Base-by-base conservation (phyloP, 2,329 filamentous ascomycete species). In the Diplodia intermedia region DNA sequence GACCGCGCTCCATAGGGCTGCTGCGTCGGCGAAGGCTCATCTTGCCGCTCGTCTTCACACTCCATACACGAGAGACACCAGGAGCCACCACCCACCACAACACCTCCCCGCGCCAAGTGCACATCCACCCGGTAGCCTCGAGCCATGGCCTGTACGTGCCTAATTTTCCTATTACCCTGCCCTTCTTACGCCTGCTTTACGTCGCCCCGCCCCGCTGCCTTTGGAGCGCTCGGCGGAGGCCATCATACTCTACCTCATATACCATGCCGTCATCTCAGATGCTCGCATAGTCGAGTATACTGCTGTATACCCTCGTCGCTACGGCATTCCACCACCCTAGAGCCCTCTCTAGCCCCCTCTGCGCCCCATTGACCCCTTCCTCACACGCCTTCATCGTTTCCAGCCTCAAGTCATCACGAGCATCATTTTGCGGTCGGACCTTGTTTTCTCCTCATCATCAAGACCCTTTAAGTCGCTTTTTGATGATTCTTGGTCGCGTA, bases 111-210 rank as follows among this genome's bases (percentile, higher is more conserved):
- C 66, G 47, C 43, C 62, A 33, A 53, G 56, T 53, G 50, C 55
- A 54, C 31, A 33, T 50, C 61, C 49, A 43, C 55, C 49, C 36
- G 82, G 81, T 82, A 80, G 82, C 80, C 66, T 63, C 81, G 79
- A 80, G 81, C 77, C 80, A 88, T 88, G 86, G 85, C 86, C 81
- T 84, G 86, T 88, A 80, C 86, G 85, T 87, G 74, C 73, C 71
- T 73, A 75, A 54, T 74, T 75, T 79, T 73, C 75, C 74, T 71
- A 73, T 69, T 72, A 69, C 69, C 70, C 74, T 74, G 71, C 75
- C 68, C 72, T 63, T 68, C 69, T 56, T 62, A 40, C 55, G 50
- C 68, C 61, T 43, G 55, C 49, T 67, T 72, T 71, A 69, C 70
- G 53, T 55, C 72, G 66, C 68, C 57, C 68, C 69, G 62, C 67